Percentiles rank a stretch among this genome's conserved stretches.
phyloP scores from a whole-genome alignment of 331 rosid species.

The Acacia concinna region DNA sequence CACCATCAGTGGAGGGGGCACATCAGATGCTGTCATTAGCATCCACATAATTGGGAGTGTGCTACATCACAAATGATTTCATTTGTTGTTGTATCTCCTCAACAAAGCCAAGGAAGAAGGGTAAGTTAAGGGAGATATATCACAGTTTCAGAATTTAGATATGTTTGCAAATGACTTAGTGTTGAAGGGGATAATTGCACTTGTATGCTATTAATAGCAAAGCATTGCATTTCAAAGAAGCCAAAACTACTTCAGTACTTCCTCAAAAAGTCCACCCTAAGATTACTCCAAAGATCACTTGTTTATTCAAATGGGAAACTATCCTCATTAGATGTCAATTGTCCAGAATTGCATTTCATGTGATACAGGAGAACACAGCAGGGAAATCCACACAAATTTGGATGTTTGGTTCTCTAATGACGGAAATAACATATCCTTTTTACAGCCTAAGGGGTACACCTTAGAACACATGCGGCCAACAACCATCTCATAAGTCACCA shows the following conservation, averaged over 20 bases:
- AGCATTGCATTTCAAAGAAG: slow-evolving; percentile 2
- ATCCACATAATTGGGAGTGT: background rate
- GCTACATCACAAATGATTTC: background rate
- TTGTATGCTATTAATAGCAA: background rate
- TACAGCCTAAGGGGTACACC: background rate
- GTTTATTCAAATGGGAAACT: background rate
- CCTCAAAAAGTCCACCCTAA: background rate
- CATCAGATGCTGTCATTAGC: background rate
- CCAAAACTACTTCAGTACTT: background rate
- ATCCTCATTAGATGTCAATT: background rate
- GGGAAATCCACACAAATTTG: background rate
- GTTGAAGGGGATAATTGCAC: background rate
- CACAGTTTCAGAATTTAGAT: background rate
- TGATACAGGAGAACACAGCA: background rate
- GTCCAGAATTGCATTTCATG: background rate
- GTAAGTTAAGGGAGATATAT: background rate
- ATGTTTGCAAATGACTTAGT: background rate
- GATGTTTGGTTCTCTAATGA: background rate
- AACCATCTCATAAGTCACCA: background rate
- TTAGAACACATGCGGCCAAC: background rate
- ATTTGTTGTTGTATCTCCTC: background rate
- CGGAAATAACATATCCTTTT: background rate
- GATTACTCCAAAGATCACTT: background rate
- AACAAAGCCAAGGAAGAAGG: background rate
- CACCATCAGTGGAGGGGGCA: background rate